phyloP scores from a whole-genome alignment of 192 early-diverging fungal species.

The Entomortierella lignicola region DNA sequence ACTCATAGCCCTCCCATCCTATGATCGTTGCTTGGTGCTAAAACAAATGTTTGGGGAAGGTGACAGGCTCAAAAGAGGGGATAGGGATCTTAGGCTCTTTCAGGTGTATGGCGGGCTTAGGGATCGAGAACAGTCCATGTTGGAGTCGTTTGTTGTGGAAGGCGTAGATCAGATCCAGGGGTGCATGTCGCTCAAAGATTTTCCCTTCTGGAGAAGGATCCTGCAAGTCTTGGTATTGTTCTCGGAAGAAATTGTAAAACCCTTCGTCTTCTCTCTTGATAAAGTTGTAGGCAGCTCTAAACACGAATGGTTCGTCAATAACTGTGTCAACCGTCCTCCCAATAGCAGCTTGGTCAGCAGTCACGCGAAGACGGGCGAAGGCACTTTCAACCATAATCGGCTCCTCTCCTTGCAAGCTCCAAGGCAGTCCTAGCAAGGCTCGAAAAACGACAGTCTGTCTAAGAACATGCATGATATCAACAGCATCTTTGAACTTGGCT shows the following conservation, averaged over 20 bases:
- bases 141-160: constrained; percentile 44
- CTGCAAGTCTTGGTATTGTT: constrained; percentile 43
- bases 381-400: constrained; percentile 46
- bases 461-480: constrained; percentile 44
- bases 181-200: constrained; percentile 36
- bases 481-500: constrained; percentile 26
- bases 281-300: constrained; percentile 45
- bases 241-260: constrained; percentile 34
- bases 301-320: constrained; percentile 50
- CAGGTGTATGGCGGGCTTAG: constrained; percentile 26
- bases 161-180: constrained; percentile 40
- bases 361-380: constrained; percentile 38
- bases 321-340: constrained; percentile 29
- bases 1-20: constrained; percentile 40
- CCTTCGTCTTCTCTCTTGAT: constrained; percentile 29
- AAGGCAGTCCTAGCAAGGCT: constrained; percentile 47
- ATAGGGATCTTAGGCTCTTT: constrained; percentile 20
- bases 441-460: constrained; percentile 42
- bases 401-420: constrained; percentile 49
- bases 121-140: constrained; percentile 43
- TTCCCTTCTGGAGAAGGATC: constrained; percentile 34
- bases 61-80: constrained; percentile 38
- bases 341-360: constrained; percentile 28
- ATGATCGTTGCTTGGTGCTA: constrained; percentile 33
- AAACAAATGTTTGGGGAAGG: constrained; percentile 36